Evolutionary conservation across 148 eudicot species (phyloP).

Genomic region (Salicornia ramosissima): DNA sequence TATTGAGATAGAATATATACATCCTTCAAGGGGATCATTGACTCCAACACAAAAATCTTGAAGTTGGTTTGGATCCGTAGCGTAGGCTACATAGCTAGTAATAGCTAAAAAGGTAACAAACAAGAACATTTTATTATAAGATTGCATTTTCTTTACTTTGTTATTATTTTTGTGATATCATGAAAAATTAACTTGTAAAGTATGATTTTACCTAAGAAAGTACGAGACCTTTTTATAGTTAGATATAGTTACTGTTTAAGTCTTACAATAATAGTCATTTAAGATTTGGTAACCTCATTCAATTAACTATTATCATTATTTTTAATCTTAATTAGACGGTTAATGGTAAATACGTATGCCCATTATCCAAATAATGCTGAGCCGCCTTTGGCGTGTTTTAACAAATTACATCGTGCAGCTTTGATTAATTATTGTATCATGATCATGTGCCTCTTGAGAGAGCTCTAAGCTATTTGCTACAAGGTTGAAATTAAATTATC

Average conservation of each 20-base stretch:
- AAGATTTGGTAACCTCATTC: background rate
- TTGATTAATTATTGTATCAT: background rate
- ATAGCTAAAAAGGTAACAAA: conserved; percentile 6
- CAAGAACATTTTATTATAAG: background rate
- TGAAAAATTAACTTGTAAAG: background rate
- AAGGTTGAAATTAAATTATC: background rate
- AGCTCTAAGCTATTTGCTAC: background rate
- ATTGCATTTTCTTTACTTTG: background rate
- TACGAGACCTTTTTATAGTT: conserved; percentile 10
- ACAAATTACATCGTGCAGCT: background rate
- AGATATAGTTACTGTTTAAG: background rate
- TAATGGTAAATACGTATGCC: background rate
- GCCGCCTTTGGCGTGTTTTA: conserved; percentile 2
- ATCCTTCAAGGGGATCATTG: conserved; percentile 16
- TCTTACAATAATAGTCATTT: background rate
- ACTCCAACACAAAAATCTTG: conserved; percentile 26
- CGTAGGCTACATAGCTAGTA: conserved; percentile 10
- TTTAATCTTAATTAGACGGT: background rate
- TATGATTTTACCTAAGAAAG: conserved; percentile 6
- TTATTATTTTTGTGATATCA: background rate
- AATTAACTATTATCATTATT: background rate
- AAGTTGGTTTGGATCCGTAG: conserved; percentile 27
- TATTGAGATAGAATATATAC: background rate
- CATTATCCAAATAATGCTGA: background rate
- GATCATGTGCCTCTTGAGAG: background rate